Conservation (phyloP, 1,139 yeast species). For the Nakaseomyces delphensis region DNA sequence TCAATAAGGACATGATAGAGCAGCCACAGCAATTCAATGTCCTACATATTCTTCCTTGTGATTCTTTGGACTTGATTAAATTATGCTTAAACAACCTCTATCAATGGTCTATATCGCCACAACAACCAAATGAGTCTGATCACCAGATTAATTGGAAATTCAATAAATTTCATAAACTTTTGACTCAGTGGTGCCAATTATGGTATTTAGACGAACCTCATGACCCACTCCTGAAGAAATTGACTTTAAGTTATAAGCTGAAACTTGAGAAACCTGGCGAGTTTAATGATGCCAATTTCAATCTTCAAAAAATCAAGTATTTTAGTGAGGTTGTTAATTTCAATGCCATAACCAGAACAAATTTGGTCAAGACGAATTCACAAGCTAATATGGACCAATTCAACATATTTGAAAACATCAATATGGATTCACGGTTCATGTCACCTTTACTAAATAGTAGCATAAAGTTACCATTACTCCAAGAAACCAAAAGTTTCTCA, state of each 20-base stretch:
- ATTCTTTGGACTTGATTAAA: slow-evolving; percentile 21
- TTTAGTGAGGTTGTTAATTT: slow-evolving; percentile 4
- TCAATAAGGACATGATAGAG: slow-evolving; percentile 13
- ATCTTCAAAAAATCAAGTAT: slow-evolving; percentile 3
- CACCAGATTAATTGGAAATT: slow-evolving; percentile 18
- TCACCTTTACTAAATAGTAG: slow-evolving; percentile 8
- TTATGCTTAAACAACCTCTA: slow-evolving; percentile 20
- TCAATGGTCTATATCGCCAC: slow-evolving; percentile 15
- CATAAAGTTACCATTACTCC: slow-evolving; percentile 8
- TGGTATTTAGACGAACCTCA: slow-evolving; percentile 19
- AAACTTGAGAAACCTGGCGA: slow-evolving; percentile 1
- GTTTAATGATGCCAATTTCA: slow-evolving; percentile 4
- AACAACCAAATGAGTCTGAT: slow-evolving; percentile 11
- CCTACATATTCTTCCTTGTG: slow-evolving; percentile 25
- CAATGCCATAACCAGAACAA: slow-evolving; percentile 4
- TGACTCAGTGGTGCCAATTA: slow-evolving; percentile 25
- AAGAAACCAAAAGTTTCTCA: slow-evolving; percentile 5
- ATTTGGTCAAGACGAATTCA: slow-evolving; percentile 16
- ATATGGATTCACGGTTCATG: slow-evolving; percentile 6
- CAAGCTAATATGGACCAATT: slow-evolving; percentile 26
- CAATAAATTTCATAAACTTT: slow-evolving; percentile 20
- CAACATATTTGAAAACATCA: slow-evolving; percentile 18
- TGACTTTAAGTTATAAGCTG: slow-evolving; percentile 13
- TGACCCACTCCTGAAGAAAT: slow-evolving; percentile 12
- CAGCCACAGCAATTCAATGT: slow-evolving; percentile 24